Base-by-base conservation (phyloP, 2,329 filamentous ascomycete genomes). In the Stagonosporopsis tanaceti region DNA sequence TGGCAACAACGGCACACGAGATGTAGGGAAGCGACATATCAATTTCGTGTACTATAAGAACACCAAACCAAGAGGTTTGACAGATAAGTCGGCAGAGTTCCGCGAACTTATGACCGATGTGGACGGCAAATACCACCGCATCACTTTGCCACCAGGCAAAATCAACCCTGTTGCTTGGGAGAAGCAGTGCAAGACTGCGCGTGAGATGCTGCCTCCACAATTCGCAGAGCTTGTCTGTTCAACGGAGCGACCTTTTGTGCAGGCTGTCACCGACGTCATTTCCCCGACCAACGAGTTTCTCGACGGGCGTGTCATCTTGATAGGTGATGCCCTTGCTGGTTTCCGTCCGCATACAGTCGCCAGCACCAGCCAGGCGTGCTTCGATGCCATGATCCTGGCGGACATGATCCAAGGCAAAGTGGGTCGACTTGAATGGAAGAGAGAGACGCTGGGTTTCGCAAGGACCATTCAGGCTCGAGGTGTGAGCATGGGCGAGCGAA, bases 11-110 rank as follows among this genome's bases (percentile, higher is more conserved):
- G 80, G 80, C 2, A 72, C 69, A 1, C 69, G 79, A 5, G 66
- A 71, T 30, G 65, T 71, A 0, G 79, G 77, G 4, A 64, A 78
- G 24, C 75, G 79, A 11, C 74, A 80, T 3, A 71, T 82, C 60
- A 83, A 82, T 55, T 82, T 76, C 59, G 78, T 83, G 1, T 82
- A 79, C 73, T 84, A 83, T 67, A 75, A 68, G 50, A 80, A 81
- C 60, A 72, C 78, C 25, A 59, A 69, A 0, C 63, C 69, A 0
- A 30, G 51, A 11, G 67, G 64, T 1, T 50, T 71, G 4, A 59
- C 61, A 38, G 73, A 79, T n/a, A 71, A 66, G 6, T 77, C 77
- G 1, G 37, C 66, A 2, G 78, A 79, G 20, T 72, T 80, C 24
- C 64, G 67, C 8, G 75, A 78, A 1, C 62, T 81, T 7, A 79